phyloP scores from a whole-genome alignment of 2,329 filamentous ascomycete genomes.

The Didymella sp. region DNA sequence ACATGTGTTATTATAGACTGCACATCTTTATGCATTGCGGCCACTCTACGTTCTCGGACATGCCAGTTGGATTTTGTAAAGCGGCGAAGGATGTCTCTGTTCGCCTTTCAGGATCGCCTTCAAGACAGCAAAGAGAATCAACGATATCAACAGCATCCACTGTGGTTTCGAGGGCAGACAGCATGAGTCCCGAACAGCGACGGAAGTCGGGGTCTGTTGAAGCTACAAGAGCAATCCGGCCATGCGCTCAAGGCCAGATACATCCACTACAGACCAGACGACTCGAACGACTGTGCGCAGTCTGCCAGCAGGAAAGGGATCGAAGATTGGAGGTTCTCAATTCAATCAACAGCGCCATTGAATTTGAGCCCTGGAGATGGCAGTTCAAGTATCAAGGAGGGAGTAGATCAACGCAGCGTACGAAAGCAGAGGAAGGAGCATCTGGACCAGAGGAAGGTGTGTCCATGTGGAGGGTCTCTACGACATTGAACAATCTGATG shows the following conservation, averaged over 20 bases:
- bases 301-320: constrained; percentile 17
- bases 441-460: background rate
- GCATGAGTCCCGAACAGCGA: background rate
- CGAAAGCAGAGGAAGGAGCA: background rate
- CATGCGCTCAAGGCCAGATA: constrained; percentile 16
- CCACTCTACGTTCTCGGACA: constrained; percentile 47
- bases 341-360: background rate
- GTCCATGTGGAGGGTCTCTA: background rate
- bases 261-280: constrained; percentile 22
- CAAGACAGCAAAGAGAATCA: constrained; percentile 10
- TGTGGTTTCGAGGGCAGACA: constrained; percentile 4
- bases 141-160: background rate
- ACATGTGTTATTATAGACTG: constrained; percentile 55
- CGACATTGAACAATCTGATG: background rate
- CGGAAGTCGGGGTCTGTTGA: background rate
- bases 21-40: constrained; percentile 54
- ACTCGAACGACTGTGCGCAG: constrained; percentile 19
- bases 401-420: background rate
- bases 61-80: constrained; percentile 47
- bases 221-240: background rate
- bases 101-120: constrained; percentile 21
- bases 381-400: constrained; percentile 16
- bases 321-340: constrained; percentile 1
- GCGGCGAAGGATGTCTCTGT: constrained; percentile 12
- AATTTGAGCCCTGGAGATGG: constrained; percentile 15